A percentile compares a stretch with the other conserved stretches of the same genome.
Conservation (phyloP, 768 basidiomycete species). For the Suillus subalutaceus region DNA sequence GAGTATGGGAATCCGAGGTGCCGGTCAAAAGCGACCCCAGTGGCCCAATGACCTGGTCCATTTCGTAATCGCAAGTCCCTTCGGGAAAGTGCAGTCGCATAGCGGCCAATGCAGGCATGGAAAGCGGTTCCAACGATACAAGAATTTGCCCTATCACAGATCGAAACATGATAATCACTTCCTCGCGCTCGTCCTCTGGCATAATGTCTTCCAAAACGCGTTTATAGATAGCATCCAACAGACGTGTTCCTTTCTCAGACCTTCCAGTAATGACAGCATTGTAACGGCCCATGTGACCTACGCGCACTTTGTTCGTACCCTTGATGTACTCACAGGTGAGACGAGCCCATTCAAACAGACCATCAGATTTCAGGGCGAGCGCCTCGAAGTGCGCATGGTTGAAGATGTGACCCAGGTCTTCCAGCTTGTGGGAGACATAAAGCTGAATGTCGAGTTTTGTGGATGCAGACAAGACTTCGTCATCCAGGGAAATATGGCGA, state of each 20-base stretch:
- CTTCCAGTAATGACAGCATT: background rate
- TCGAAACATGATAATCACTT: background rate
- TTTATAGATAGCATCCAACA: conserved; percentile 8
- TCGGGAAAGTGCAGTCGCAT: background rate
- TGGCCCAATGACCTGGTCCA: background rate
- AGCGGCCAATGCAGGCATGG: background rate
- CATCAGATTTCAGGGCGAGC: conserved; percentile 3
- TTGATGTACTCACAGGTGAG: conserved; percentile 17
- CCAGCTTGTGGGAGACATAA: conserved; percentile 3
- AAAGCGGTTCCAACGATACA: background rate
- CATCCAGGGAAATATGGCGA: conserved; percentile 2
- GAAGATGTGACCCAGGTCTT: background rate
- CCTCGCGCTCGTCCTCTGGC: background rate
- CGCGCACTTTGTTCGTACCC: background rate
- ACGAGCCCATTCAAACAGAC: conserved; percentile 14
- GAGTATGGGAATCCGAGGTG: background rate
- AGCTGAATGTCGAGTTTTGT: conserved; percentile 7
- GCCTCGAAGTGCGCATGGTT: background rate
- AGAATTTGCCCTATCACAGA: conserved; percentile 8
- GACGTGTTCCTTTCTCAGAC: background rate
- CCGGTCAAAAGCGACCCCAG: conserved; percentile 12
- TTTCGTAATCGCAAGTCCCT: background rate
- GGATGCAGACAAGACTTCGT: background rate
- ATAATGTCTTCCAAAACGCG: conserved; percentile 4
- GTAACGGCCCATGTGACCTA: background rate